These are phyloP conservation scores for Hansenula anomala DNA, from an alignment of 1,139 yeast genomes.

Conservation along the genomic window DNA sequence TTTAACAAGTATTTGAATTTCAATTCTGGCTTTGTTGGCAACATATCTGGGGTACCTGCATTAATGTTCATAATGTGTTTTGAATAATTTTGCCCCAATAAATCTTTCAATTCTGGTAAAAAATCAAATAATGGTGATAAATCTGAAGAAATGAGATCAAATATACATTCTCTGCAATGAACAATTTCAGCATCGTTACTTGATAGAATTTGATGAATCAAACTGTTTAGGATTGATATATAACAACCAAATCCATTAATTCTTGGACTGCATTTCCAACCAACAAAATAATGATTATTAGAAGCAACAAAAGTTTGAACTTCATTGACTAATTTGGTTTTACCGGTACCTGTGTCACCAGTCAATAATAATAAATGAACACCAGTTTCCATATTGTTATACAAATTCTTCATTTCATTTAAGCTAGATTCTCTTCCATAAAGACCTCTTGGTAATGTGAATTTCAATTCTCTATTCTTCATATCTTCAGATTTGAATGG, in stretches of 20 bases:
- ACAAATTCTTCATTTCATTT: constrained; percentile 24
- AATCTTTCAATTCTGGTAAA: constrained; percentile 41
- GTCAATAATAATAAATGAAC: constrained; percentile 32
- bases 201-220: constrained; percentile 40
- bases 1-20: constrained; percentile 41
- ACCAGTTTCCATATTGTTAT: constrained; percentile 25
- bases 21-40: constrained; percentile 32
- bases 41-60: constrained; percentile 2
- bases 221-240: constrained; percentile 34
- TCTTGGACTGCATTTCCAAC: constrained; percentile 38
- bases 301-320: constrained; percentile 35
- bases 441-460: constrained; percentile 29
- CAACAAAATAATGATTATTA: constrained; percentile 35
- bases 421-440: constrained; percentile 36
- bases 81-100: constrained; percentile 41
- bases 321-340: constrained; percentile 40
- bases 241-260: constrained; percentile 29
- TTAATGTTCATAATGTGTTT: constrained; percentile 22
- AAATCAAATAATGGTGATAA: constrained; percentile 37
- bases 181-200: constrained; percentile 34
- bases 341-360: constrained; percentile 48
- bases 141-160: constrained; percentile 38
- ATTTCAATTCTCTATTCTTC: constrained; percentile 20
- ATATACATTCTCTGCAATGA: constrained; percentile 40
- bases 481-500: background rate